Conservation (phyloP, 164 flowering plant species). For the Magnolia officinalis region DNA sequence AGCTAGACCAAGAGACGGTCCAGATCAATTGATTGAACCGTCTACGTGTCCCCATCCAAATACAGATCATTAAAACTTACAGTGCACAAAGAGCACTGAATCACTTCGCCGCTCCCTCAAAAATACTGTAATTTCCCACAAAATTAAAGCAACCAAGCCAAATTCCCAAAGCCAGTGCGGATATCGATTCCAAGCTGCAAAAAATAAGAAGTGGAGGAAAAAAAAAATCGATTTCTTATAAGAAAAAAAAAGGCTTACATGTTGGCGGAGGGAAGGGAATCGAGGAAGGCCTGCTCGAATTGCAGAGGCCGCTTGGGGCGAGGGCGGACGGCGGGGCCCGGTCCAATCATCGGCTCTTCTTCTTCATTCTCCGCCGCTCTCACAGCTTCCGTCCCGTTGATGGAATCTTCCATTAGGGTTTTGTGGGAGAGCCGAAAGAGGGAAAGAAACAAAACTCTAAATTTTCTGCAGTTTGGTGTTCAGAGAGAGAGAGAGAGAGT, state of each 20-base stretch:
- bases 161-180: not conserved
- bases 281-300: constrained; percentile 92
- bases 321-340: constrained; percentile 67
- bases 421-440: not conserved
- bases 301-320: constrained; percentile 87
- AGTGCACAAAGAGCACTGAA: too few species aligned
- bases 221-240: not conserved
- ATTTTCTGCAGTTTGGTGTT: not conserved
- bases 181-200: not conserved
- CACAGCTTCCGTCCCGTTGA: constrained; percentile 13
- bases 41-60: too few species aligned
- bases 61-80: too few species aligned
- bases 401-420: constrained; percentile 19
- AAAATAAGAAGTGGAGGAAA: not conserved
- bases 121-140: not conserved
- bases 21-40: too few species aligned
- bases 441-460: not conserved
- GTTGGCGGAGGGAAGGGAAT: constrained; percentile 85
- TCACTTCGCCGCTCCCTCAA: not conserved
- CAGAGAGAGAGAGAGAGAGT: not conserved
- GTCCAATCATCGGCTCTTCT: constrained; percentile 64
- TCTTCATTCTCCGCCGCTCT: constrained; percentile 21
- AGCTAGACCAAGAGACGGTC: too few species aligned
- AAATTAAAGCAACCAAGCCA: not conserved
- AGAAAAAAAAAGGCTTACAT: constrained; percentile 38